Base-by-base conservation (phyloP, 2,329 filamentous ascomycete genomes). In the Colletotrichum lini region DNA sequence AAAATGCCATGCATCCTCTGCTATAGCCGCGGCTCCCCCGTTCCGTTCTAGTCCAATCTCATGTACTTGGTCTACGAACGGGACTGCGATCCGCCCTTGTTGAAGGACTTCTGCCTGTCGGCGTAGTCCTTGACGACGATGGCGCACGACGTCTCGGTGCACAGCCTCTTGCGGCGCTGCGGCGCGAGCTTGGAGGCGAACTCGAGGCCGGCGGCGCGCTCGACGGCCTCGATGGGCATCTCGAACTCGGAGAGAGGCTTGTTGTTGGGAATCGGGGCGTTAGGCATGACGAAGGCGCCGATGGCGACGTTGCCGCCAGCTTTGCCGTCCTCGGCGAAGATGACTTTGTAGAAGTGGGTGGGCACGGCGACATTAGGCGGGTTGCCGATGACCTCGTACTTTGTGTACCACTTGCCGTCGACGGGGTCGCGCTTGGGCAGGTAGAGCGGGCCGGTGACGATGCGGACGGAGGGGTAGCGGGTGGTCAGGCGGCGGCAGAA, bases 301-400 rank as follows among this genome's bases (percentile, higher is more conserved):
- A 99, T 85, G 42, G 95, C 94, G 44, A 99, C 96, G 74, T 92
- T 92, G 21, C 94, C 93, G 35, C 87, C 87, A 12, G 79, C 82
- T 1, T 82, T 84, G 4, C 93, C 93, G 78, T 98, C 94, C 84
- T 99, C 96, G 35, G 94, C 96, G 78, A 96, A 97, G 76, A 99
- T 96, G 78, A 99, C 94, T 86, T 99, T 99, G 89, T 98, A 99
- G 84, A 99, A 99, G 82, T 99, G 96, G 26, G 96, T 99, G 3
- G 96, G 96, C 64, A 99, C 96, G 35, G 96, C 95, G 66, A 99
- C 93, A 78, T 95, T 97, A 9, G 96, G 96, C 74, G 96, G 96
- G 79, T 88, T 93, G 49, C 96, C 96, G 76, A 99, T 98, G 71
- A 99, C 93, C 85, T 99, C 96, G 85, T 99, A 98, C 72, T 88